A percentile compares a stretch with the other conserved stretches of the same genome.
phyloP scores from a whole-genome alignment of 2,329 filamentous ascomycete species.

The Epichloe amarillans region DNA sequence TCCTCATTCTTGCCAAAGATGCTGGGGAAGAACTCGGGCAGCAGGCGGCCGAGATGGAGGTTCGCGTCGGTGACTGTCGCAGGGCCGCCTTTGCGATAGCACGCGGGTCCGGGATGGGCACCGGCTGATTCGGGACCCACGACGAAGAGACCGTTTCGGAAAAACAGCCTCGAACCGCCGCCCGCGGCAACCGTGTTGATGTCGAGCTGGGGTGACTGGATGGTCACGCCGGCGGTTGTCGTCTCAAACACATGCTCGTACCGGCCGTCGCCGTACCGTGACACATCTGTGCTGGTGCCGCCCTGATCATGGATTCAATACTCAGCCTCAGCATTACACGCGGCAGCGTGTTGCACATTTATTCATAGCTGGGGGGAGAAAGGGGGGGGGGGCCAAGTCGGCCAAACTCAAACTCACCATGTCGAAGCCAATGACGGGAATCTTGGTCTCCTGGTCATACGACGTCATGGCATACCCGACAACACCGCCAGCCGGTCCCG shows the following conservation, averaged over 20 bases:
- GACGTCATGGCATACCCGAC: slow-evolving; percentile 64
- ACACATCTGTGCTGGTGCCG: slow-evolving; percentile 66
- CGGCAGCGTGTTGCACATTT: no score
- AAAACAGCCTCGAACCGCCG: slow-evolving; percentile 57
- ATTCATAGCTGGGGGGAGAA: not conserved
- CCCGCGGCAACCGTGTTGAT: slow-evolving; percentile 73
- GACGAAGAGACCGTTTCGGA: slow-evolving; percentile 58
- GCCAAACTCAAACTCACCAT: slow-evolving; percentile 22
- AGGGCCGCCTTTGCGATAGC: slow-evolving; percentile 60
- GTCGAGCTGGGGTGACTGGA: slow-evolving; percentile 67
- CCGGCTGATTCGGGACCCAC: slow-evolving; percentile 61
- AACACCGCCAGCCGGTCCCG: slow-evolving; percentile 64
- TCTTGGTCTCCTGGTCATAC: slow-evolving; percentile 53
- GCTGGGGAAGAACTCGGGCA: slow-evolving; percentile 55
- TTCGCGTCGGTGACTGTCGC: slow-evolving; percentile 63
- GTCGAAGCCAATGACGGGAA: slow-evolving; percentile 64
- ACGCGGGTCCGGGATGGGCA: slow-evolving; percentile 58
- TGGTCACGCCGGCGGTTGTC: slow-evolving; percentile 64
- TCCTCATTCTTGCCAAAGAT: slow-evolving; percentile 27
- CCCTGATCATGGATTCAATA: slow-evolving; percentile 10
- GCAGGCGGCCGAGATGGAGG: slow-evolving; percentile 47
- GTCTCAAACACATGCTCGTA: slow-evolving; percentile 50
- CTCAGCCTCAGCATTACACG: no score
- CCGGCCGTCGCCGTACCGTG: slow-evolving; percentile 40
- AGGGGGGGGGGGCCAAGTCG: not conserved